These are phyloP conservation scores for Ceratobasidium sp. DNA, from an alignment of 1,284 basidiomycete species.

Conservation along the genomic window DNA sequence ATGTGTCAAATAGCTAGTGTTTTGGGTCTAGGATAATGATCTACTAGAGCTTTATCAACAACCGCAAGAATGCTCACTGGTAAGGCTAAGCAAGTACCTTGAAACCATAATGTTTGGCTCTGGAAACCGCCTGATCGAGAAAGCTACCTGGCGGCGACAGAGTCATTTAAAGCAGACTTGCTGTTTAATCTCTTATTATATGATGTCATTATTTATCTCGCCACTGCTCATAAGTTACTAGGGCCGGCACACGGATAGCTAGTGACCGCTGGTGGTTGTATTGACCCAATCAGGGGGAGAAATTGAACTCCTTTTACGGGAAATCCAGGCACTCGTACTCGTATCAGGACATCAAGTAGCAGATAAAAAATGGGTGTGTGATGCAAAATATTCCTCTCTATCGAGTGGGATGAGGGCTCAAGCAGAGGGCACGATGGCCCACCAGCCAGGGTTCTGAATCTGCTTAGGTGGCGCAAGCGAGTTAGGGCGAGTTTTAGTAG, in stretches of 20 bases:
- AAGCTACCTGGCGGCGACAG: background rate
- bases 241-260: slow-evolving; percentile 41
- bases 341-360: slow-evolving; percentile 26
- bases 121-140: too few relatives aligned
- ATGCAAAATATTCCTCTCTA: too few relatives aligned
- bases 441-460: too few relatives aligned
- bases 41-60: slow-evolving; percentile 27
- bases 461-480: too few relatives aligned
- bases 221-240: slow-evolving; percentile 28
- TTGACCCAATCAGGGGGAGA: too few relatives aligned
- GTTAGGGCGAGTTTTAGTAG: too few relatives aligned
- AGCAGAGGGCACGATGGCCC: slow-evolving; percentile 12
- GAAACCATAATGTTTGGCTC: slow-evolving; percentile 12
- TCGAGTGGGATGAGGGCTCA: background rate
- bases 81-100: background rate
- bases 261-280: slow-evolving; percentile 36
- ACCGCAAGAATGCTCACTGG: background rate
- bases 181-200: too few relatives aligned
- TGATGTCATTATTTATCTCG: too few relatives aligned
- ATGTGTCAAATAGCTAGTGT: slow-evolving; percentile 39
- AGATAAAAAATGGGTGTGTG: slow-evolving; percentile 14
- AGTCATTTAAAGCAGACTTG: slow-evolving; percentile 37
- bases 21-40: slow-evolving; percentile 28
- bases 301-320: slow-evolving; percentile 8
- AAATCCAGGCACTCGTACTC: slow-evolving; percentile 23